Conservation (phyloP, 106 monocot species). For the Phalaenopsis equestris region DNA sequence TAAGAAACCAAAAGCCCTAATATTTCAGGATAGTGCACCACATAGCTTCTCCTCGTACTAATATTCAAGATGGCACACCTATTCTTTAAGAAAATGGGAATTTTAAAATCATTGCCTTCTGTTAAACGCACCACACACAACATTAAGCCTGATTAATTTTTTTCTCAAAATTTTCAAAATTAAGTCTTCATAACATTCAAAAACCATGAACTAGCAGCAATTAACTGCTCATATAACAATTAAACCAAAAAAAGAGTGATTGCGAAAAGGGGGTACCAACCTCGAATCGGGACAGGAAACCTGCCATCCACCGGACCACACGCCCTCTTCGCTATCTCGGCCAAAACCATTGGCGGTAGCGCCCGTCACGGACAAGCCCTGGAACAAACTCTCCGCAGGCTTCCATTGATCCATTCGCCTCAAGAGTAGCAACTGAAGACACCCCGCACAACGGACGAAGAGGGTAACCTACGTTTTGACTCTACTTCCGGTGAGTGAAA, state of each 20-base stretch:
- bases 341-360: neutral
- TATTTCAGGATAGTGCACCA: no score
- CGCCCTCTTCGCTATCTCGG: neutral
- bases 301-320: neutral
- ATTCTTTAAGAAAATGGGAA: neutral
- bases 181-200: neutral
- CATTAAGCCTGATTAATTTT: neutral
- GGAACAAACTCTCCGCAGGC: slow-evolving; percentile 3
- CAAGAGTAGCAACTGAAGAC: neutral
- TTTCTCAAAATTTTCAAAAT: neutral
- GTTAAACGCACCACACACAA: neutral
- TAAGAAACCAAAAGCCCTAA: no score
- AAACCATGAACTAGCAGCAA: neutral
- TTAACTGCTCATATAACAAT: neutral
- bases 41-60: neutral
- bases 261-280: neutral
- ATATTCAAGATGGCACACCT: neutral
- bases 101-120: neutral
- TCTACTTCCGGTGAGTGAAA: neutral
- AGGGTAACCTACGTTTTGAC: neutral
- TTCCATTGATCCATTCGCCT: slow-evolving; percentile 8
- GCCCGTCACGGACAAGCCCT: neutral
- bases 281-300: slow-evolving; percentile 7
- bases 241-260: neutral
- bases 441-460: neutral